Conservation (phyloP, 306 rosid species). For the Quercus variabilis region DNA sequence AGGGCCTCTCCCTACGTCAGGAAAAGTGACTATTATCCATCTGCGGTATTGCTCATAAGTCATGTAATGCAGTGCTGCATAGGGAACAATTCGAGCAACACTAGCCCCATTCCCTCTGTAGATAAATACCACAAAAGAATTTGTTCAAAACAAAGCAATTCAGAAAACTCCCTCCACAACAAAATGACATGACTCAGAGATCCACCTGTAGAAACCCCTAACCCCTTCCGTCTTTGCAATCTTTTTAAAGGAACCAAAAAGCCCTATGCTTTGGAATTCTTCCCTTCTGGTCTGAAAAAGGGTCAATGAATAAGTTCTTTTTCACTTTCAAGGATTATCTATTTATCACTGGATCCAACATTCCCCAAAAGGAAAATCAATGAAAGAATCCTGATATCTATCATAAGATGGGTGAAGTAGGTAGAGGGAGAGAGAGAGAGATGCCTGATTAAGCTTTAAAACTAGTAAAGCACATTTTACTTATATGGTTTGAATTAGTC, state of each 20-base stretch:
- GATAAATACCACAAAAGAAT: slow-evolving; percentile 11
- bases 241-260: slow-evolving; percentile 57
- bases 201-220: slow-evolving; percentile 78
- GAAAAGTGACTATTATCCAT: slow-evolving; percentile 73
- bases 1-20: slow-evolving; percentile 70
- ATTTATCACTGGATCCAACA: not conserved
- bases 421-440: not conserved
- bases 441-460: not conserved
- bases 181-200: slow-evolving; percentile 1
- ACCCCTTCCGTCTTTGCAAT: slow-evolving; percentile 78
- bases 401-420: too few species aligned
- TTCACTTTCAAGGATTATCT: not conserved
- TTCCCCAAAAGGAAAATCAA: not conserved
- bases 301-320: not conserved
- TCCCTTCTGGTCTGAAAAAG: slow-evolving; percentile 69
- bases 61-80: slow-evolving; percentile 93
- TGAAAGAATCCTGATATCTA: not conserved
- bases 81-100: slow-evolving; percentile 94
- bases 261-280: slow-evolving; percentile 73
- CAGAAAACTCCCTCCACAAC: not conserved
- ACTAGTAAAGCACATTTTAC: not conserved
- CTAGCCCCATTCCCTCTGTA: slow-evolving; percentile 96
- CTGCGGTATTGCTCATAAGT: slow-evolving; percentile 87
- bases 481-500: not conserved
- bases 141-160: not conserved